A percentile compares a stretch with the other conserved stretches of the same genome.
These are phyloP conservation scores for Penicillium sp. DNA, from an alignment of 2,329 filamentous ascomycete species.

Conservation along the genomic window DNA sequence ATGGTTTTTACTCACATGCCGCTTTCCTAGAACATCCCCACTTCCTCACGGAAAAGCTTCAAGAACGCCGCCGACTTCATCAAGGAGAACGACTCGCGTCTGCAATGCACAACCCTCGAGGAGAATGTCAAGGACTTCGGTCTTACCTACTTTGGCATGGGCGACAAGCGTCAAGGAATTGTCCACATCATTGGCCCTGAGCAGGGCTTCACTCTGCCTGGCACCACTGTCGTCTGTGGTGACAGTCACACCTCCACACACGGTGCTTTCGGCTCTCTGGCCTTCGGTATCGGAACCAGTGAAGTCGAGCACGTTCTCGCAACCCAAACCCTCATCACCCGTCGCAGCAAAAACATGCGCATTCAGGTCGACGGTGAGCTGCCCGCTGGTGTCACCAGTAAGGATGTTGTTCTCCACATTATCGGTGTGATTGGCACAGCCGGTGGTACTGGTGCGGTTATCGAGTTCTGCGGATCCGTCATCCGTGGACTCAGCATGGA, in stretches of 20 bases:
- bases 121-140: slow-evolving; percentile 97
- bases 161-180: slow-evolving; percentile 95
- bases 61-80: slow-evolving; percentile 95
- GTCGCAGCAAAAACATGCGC: slow-evolving; percentile 97
- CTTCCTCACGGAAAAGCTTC: slow-evolving; percentile 83
- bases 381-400: slow-evolving; percentile 87
- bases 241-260: slow-evolving; percentile 98
- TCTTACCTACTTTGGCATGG: slow-evolving; percentile 94
- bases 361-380: slow-evolving; percentile 92
- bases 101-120: slow-evolving; percentile 94
- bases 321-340: slow-evolving; percentile 92
- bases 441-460: slow-evolving; percentile 89
- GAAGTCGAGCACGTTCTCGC: slow-evolving; percentile 98
- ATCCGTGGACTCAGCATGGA: slow-evolving; percentile 91
- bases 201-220: slow-evolving; percentile 96
- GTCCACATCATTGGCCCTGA: slow-evolving; percentile 98
- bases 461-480: slow-evolving; percentile 95
- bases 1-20: slow-evolving; percentile 15
- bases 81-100: slow-evolving; percentile 87
- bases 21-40: slow-evolving; percentile 78
- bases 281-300: slow-evolving; percentile 95
- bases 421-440: slow-evolving; percentile 95
- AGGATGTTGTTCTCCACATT: slow-evolving; percentile 89
- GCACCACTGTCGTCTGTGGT: slow-evolving; percentile 94
- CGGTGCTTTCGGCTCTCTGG: slow-evolving; percentile 90